A percentile compares a stretch with the other conserved stretches of the same genome.
Evolutionary conservation across 2,329 filamentous ascomycete species (phyloP).

Genomic region (Pyricularia grisea): DNA sequence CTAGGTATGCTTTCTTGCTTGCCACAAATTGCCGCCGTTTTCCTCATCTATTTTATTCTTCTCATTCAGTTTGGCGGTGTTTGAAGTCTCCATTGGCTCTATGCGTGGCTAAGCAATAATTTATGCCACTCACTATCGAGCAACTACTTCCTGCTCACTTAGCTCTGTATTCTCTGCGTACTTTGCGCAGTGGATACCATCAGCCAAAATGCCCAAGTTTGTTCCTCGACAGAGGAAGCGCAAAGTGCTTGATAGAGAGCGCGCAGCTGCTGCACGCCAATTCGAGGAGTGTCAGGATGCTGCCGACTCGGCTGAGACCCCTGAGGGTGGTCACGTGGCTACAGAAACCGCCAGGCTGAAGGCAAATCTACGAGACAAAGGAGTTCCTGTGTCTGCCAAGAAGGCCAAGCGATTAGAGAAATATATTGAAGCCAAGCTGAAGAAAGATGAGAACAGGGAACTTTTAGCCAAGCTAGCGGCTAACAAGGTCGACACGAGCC

Average conservation of each 20-base stretch:
- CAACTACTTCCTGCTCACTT: background rate
- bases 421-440: constrained; percentile 79
- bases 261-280: constrained; percentile 19
- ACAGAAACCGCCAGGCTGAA: constrained; percentile 29
- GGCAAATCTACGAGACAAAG: constrained; percentile 41
- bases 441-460: constrained; percentile 83
- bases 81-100: background rate
- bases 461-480: constrained; percentile 75
- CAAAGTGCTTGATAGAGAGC: constrained; percentile 56
- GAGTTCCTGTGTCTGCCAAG: constrained; percentile 49
- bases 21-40: background rate
- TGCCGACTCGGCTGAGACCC: constrained; percentile 25
- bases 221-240: constrained; percentile 59
- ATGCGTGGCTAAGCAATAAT: background rate
- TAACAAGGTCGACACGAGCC: constrained; percentile 70
- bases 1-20: background rate
- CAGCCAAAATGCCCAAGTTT: constrained; percentile 28
- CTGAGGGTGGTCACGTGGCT: constrained; percentile 26
- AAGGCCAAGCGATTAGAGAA: constrained; percentile 60
- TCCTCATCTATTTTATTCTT: background rate
- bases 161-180: background rate
- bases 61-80: background rate
- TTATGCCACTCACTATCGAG: background rate
- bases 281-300: constrained; percentile 19
- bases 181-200: background rate